Conservation (phyloP, 2,329 filamentous ascomycete species). For the Claviceps maximensis region DNA sequence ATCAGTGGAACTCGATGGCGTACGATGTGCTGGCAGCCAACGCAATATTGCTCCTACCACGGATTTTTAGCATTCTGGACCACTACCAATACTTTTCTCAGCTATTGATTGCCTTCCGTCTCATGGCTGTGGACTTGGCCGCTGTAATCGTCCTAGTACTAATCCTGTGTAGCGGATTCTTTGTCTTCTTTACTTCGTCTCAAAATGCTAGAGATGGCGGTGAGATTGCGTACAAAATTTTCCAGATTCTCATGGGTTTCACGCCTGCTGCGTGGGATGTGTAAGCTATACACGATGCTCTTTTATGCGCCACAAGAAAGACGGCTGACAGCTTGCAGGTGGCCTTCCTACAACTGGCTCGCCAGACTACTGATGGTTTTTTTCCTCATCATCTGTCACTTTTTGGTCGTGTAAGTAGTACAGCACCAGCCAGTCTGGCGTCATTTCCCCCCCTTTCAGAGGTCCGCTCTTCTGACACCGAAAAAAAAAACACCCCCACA, state of each 20-base stretch:
- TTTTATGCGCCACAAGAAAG: neutral
- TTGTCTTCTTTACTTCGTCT: conserved; percentile 83
- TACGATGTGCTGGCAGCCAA: conserved; percentile 92
- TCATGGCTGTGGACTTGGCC: conserved; percentile 83
- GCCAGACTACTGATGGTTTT: conserved; percentile 64
- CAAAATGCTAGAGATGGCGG: conserved; percentile 55
- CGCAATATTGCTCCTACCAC: conserved; percentile 76
- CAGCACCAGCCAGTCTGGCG: too few species aligned
- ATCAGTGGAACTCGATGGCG: conserved; percentile 66
- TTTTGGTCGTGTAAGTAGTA: conserved; percentile 62
- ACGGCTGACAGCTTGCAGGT: conserved; percentile 26
- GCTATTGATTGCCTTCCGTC: conserved; percentile 79
- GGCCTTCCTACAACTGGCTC: conserved; percentile 61
- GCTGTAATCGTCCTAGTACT: conserved; percentile 75
- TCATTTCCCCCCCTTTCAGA: too few species aligned
- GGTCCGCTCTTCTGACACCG: neutral
- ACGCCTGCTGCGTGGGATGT: conserved; percentile 91
- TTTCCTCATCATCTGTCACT: conserved; percentile 91
- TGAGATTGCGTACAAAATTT: conserved; percentile 77
- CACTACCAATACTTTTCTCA: conserved; percentile 96
- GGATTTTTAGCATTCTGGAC: conserved; percentile 84
- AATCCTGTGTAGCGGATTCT: conserved; percentile 86
- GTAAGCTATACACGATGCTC: conserved; percentile 26
- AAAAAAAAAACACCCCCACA: conserved; percentile 17
- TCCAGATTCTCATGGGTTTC: conserved; percentile 92